These are phyloP conservation scores for Keqinozyma sinolaborantium DNA, from an alignment of 1,139 yeast species.

Conservation along the genomic window DNA sequence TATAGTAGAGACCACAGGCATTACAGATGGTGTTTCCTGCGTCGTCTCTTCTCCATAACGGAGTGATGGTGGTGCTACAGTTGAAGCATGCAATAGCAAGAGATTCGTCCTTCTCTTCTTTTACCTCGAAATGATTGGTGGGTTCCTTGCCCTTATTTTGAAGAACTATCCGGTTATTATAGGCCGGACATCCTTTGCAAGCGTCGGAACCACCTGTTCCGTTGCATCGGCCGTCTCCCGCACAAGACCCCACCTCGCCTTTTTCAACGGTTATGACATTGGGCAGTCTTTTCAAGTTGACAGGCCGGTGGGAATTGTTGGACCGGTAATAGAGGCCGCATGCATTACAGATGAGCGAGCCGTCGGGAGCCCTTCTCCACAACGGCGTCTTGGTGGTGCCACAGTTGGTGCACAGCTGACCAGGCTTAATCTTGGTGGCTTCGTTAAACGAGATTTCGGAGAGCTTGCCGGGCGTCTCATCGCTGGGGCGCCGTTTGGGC, in stretches of 20 bases:
- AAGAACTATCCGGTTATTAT: conserved; percentile 59
- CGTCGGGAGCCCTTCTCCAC: conserved; percentile 68
- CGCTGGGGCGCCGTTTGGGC: no score
- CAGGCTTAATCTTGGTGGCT: conserved; percentile 11
- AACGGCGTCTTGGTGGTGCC: conserved; percentile 68
- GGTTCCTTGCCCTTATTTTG: conserved; percentile 13
- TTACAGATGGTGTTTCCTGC: conserved; percentile 81
- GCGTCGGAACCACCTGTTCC: conserved; percentile 85
- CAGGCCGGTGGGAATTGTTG: conserved; percentile 52
- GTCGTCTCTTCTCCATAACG: conserved; percentile 83
- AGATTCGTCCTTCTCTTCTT: conserved; percentile 26
- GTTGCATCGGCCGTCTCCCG: conserved; percentile 81
- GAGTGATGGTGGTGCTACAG: conserved; percentile 82
- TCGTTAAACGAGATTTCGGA: background rate
- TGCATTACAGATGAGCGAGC: conserved; percentile 67
- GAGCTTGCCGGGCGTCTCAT: no score
- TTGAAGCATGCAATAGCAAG: conserved; percentile 75
- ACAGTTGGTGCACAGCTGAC: conserved; percentile 61
- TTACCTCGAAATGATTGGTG: conserved; percentile 6
- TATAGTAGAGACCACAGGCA: conserved; percentile 81
- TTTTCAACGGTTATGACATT: conserved; percentile 46
- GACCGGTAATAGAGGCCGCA: conserved; percentile 61
- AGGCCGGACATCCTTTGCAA: conserved; percentile 83
- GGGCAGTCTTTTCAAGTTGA: conserved; percentile 66
- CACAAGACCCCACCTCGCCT: conserved; percentile 59